Base-by-base conservation (phyloP, 805 yeast genomes). In the Yarrowia sp. region DNA sequence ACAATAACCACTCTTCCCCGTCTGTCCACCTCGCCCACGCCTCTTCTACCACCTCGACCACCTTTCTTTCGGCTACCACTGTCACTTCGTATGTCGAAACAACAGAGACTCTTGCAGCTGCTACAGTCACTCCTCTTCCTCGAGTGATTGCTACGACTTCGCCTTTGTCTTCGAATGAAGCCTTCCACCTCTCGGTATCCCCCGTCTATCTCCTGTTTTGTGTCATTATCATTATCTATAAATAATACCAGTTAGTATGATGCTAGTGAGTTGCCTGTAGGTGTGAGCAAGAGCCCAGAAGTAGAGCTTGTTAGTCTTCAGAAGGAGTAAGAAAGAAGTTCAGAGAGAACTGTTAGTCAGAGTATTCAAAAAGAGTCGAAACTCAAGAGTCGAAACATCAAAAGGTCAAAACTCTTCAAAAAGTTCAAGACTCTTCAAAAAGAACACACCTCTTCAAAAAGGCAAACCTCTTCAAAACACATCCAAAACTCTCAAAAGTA, bases 161-260 rank as follows among this genome's bases (percentile, higher is more conserved):
- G 2, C 42, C n/a, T 7, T 10, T 42, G 5, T 12, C 48, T 9
- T 42, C 48, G 19, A 26, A 15, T 26, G 8, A 9, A 2, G 48
- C 48, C n/a, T 3, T 9, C 16, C 15, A 26, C 1, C 38, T 32
- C 15, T 12, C 45, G 14, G 5, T 40, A 3, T 14, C 59, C 3
- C 45, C 22, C 35, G 16, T 53, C 11, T 35, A 36, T 19, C 36
- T 56, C n/a, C 38, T 56, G 5, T 22, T 56, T 41, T 41, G 46
- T 41, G 63, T 56, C 63, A 56, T 56, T 56, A 56, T 56, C 63
- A 26, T 56, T 56, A 56, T 56, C 48, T 56, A 56, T 56, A 41
- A 56, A 41, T 41, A 56, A 56, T 56, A 38, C 19, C 22, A 41
- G 63, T 41, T 56, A 56, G 59, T 53, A 19, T n/a, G 35, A 48